These are phyloP conservation scores for Aureobasidium sp. DNA, from an alignment of 2,329 filamentous ascomycete species.

Conservation along the genomic window DNA sequence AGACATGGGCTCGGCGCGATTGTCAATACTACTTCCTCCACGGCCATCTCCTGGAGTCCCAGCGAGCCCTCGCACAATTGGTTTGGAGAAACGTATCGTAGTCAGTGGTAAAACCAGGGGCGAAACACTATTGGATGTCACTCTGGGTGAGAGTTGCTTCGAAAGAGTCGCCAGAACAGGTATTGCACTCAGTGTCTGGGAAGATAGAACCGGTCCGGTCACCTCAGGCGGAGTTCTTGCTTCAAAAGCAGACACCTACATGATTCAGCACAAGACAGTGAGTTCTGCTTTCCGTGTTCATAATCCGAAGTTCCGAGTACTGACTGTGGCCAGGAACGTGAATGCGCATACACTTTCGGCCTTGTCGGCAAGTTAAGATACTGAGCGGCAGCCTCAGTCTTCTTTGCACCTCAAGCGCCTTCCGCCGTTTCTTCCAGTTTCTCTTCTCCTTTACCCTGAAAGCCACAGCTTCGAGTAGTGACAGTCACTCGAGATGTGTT, in stretches of 20 bases:
- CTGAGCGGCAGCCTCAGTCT: slow-evolving; percentile 20
- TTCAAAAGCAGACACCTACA: slow-evolving; percentile 51
- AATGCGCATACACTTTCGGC: slow-evolving; percentile 41
- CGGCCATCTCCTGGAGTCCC: slow-evolving; percentile 27
- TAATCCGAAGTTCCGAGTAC: background rate
- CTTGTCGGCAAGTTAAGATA: slow-evolving; percentile 43
- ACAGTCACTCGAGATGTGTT: background rate
- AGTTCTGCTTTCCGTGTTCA: slow-evolving; percentile 13
- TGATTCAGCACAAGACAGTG: slow-evolving; percentile 44
- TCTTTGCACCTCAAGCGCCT: background rate
- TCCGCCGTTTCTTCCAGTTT: background rate
- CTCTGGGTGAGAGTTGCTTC: slow-evolving; percentile 75
- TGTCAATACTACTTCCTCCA: slow-evolving; percentile 74
- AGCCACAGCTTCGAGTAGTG: background rate
- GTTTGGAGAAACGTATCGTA: slow-evolving; percentile 74
- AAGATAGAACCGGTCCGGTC: slow-evolving; percentile 41
- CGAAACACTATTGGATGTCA: slow-evolving; percentile 68
- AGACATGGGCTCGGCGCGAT: slow-evolving; percentile 73
- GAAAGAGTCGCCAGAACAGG: slow-evolving; percentile 74
- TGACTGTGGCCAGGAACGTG: slow-evolving; percentile 32
- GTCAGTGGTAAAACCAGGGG: slow-evolving; percentile 63
- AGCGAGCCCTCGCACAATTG: slow-evolving; percentile 33
- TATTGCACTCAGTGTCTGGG: slow-evolving; percentile 83
- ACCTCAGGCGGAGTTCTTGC: slow-evolving; percentile 49
- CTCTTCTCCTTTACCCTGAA: background rate